A percentile compares a stretch with the other conserved stretches of the same genome.
phyloP scores from a whole-genome alignment of 2,329 filamentous ascomycete species.

The Sordariomycetes sp. region DNA sequence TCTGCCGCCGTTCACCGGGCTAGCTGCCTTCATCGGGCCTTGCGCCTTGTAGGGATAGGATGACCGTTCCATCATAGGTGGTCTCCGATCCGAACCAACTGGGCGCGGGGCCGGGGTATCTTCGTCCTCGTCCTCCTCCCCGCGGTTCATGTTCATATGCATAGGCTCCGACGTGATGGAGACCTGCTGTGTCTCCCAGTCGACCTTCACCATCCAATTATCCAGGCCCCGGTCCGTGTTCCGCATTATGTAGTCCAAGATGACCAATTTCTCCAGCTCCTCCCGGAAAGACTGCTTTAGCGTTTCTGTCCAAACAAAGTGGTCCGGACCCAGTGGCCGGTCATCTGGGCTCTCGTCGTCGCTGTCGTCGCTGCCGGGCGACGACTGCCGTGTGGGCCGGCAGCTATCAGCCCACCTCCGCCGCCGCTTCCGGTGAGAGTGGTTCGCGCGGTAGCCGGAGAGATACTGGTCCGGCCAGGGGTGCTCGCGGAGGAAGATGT shows the following conservation, averaged over 20 bases:
- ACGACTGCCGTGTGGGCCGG: slow-evolving; percentile 43
- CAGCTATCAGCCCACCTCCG: slow-evolving; percentile 71
- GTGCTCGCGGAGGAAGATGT: slow-evolving; percentile 86
- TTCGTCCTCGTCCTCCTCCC: slow-evolving; percentile 28
- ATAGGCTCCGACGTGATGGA: slow-evolving; percentile 77
- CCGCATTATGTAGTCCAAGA: slow-evolving; percentile 97
- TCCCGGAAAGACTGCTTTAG: slow-evolving; percentile 90
- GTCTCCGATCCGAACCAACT: slow-evolving; percentile 37
- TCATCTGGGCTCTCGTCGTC: slow-evolving; percentile 36
- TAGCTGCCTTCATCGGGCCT: slow-evolving; percentile 74
- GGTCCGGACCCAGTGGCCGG: slow-evolving; percentile 30
- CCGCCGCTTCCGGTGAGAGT: slow-evolving; percentile 57
- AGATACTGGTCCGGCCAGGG: slow-evolving; percentile 91
- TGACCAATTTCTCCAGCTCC: slow-evolving; percentile 92
- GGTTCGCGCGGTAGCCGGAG: slow-evolving; percentile 57
- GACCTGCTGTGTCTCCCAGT: slow-evolving; percentile 72
- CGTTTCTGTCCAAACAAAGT: slow-evolving; percentile 77
- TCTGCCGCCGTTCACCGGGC: slow-evolving; percentile 29
- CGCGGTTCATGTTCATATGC: slow-evolving; percentile 50
- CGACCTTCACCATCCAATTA: slow-evolving; percentile 99
- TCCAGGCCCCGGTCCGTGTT: slow-evolving; percentile 95
- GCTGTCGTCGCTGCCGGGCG: slow-evolving; percentile 53
- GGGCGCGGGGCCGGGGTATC: slow-evolving; percentile 43
- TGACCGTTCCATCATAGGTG: slow-evolving; percentile 26
- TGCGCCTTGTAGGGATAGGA: slow-evolving; percentile 65